phyloP scores from a whole-genome alignment of 352 stramenopile genomes.

The Phytophthora kernoviae region DNA sequence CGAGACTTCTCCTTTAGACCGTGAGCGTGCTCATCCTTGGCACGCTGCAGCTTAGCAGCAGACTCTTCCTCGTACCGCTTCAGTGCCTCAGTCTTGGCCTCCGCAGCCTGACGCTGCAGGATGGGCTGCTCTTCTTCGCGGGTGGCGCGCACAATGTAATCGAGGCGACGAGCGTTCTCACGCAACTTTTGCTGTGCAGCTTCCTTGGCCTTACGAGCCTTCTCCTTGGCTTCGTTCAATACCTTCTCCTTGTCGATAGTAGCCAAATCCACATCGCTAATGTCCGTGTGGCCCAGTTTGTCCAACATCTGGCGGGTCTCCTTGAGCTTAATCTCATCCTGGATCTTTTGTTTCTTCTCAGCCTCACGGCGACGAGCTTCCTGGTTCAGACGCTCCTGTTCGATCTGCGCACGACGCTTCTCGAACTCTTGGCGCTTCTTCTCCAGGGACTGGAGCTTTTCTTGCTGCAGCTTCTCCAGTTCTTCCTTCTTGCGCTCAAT shows the following conservation, averaged over 20 bases:
- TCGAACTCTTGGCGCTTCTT: conserved; percentile 84
- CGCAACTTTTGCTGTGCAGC: conserved; percentile 93
- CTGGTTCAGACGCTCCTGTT: conserved; percentile 74
- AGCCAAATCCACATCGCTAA: conserved; percentile 72
- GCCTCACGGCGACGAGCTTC: conserved; percentile 88
- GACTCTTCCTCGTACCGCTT: conserved; percentile 78
- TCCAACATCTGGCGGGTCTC: conserved; percentile 86
- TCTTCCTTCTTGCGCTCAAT: conserved; percentile 98
- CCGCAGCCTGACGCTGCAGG: conserved; percentile 82
- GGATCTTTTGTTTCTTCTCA: conserved; percentile 96
- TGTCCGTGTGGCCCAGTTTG: conserved; percentile 76
- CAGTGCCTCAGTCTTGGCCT: conserved; percentile 80
- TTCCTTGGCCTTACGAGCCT: conserved; percentile 95
- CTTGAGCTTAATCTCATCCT: conserved; percentile 94
- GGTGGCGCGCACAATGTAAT: conserved; percentile 97
- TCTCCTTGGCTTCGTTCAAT: conserved; percentile 94
- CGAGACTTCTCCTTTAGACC: conserved; percentile 90
- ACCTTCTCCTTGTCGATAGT: conserved; percentile 83
- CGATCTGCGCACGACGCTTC: conserved; percentile 68
- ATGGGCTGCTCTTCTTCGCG: conserved; percentile 95
- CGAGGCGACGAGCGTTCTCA: conserved; percentile 92
- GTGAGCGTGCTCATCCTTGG: conserved; percentile 89
- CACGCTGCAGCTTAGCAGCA: conserved; percentile 76
- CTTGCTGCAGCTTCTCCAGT: conserved; percentile 93
- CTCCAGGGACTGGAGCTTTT: conserved; percentile 88